Base-by-base conservation (phyloP, 257 asterid genomes). In the Haberlea rhodopensis region DNA sequence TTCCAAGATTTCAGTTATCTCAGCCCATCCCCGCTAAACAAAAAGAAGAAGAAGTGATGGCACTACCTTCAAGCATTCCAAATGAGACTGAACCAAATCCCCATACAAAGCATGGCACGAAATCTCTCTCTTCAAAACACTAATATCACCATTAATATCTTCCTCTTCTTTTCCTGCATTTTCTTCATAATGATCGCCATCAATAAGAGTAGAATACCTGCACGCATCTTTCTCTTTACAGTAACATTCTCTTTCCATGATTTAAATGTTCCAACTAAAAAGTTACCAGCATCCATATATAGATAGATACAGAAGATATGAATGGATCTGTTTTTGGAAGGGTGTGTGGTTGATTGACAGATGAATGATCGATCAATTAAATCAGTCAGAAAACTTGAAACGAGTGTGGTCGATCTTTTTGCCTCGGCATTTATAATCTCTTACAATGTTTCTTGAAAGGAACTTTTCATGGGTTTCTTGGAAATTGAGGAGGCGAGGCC, bases 51-150 rank as follows among this genome's bases (percentile, higher is more conserved):
- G 26, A 2, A 66, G 31, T 5, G 0, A 56, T 37, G 37, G 21
- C 59, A 24, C 53, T 60, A 66, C 86, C 83, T 81, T 69, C 53
- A 77, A 72, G 71, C 86, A 80, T 57, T 72, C 75, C 70, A 75
- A 40, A 73, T 80, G 86, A 53, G 86, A 74, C 18, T 69, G 56
- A 32, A 77, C 40, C 77, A 80, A 48, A 58, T 20, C 61, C 6
- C 25, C 64, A 62, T 68, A 77, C 73, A 77, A 66, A 61, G 79
- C 70, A 55, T 80, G 86, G 26, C 66, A 69, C 53, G 86, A 40
- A 69, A 81, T 77, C 10, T 75, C 76, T 64, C 27, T 77, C 74
- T 75, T 77, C 29, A 81, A 66, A 0, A 31, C 8, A 21, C 48
- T 5, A 37, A 37, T 10, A 37, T 37, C 46, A 11, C 40, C 40